Evolutionary conservation across 768 basidiomycete species (phyloP).

Genomic region (Amanita rubescens): DNA sequence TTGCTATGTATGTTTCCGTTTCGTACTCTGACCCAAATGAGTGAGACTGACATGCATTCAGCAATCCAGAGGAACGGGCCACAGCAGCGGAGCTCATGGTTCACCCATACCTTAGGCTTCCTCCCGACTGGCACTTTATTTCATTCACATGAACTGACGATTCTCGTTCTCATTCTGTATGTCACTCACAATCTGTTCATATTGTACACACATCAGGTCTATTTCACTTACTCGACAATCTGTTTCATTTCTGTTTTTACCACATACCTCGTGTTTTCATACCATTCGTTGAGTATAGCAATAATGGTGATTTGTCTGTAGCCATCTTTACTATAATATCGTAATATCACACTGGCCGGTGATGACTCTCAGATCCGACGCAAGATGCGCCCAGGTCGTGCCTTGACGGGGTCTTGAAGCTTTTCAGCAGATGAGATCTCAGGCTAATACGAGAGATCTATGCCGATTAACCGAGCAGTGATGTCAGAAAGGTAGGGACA

Average conservation of each 20-base stretch:
- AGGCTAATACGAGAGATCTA: background rate
- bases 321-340: conserved; percentile 26
- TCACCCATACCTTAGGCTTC: conserved; percentile 72
- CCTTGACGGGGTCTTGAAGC: background rate
- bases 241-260: conserved; percentile 8
- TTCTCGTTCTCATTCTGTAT: conserved; percentile 15
- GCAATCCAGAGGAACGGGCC: conserved; percentile 81
- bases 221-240: conserved; percentile 13
- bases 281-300: conserved; percentile 23
- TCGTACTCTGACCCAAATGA: no score
- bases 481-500: no score
- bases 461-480: no score
- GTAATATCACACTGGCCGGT: conserved; percentile 21
- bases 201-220: conserved; percentile 7
- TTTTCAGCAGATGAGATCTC: background rate
- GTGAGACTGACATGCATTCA: conserved; percentile 20
- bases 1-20: conserved; percentile 62
- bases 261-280: conserved; percentile 14
- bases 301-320: conserved; percentile 33
- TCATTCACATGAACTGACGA: conserved; percentile 41
- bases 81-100: conserved; percentile 69
- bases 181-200: conserved; percentile 7
- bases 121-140: conserved; percentile 69
- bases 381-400: background rate
- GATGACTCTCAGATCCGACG: conserved; percentile 16